Percentiles rank a stretch among this genome's conserved stretches.
Evolutionary conservation across 305 asterid genomes (phyloP).

Genomic region (Fraxinus sp.): DNA sequence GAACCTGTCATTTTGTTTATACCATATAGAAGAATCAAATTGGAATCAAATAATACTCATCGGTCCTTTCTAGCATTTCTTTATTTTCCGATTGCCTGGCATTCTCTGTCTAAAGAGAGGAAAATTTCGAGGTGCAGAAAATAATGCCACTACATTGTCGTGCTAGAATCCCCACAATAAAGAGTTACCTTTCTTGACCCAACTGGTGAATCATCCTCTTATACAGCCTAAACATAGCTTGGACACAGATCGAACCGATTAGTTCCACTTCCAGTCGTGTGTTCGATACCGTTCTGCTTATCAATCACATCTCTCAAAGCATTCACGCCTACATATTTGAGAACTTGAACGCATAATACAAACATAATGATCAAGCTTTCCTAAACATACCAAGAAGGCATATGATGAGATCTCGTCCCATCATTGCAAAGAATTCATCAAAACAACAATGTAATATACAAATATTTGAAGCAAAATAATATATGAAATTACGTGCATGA

Average conservation of each 20-base stretch:
- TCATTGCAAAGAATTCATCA: background rate
- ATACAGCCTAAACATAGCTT: background rate
- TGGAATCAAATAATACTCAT: no score
- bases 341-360: constrained; percentile 40
- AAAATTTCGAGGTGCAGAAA: background rate
- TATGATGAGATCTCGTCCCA: background rate
- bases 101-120: background rate
- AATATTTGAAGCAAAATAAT: background rate
- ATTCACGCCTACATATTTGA: constrained; percentile 44
- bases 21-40: no score
- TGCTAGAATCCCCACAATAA: background rate
- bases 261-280: background rate
- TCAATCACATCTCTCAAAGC: constrained; percentile 49
- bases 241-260: background rate
- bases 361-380: constrained; percentile 9
- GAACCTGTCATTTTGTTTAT: no score
- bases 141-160: background rate
- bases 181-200: background rate
- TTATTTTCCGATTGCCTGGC: background rate
- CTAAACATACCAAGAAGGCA: background rate
- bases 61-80: background rate
- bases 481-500: background rate
- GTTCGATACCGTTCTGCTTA: constrained; percentile 35
- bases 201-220: background rate
- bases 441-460: background rate